phyloP scores from a whole-genome alignment of 345 rosid species.

The Rhodamnia rubescens region DNA sequence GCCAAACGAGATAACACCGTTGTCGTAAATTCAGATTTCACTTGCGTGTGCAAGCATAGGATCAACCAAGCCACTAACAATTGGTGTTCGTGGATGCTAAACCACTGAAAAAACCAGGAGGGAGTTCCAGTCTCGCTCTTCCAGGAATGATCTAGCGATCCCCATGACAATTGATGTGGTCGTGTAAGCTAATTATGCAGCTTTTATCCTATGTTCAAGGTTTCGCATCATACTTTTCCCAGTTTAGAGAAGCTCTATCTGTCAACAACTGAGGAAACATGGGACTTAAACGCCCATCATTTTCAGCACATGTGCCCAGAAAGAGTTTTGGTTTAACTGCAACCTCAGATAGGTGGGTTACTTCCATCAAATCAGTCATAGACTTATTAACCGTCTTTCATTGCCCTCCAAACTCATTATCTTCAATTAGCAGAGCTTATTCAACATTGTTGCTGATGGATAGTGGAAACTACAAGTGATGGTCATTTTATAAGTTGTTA shows the following conservation, averaged over 20 bases:
- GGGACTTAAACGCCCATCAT: background rate
- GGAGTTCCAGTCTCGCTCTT: background rate
- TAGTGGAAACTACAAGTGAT: background rate
- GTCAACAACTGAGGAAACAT: background rate
- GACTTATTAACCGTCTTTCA: background rate
- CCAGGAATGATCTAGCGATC: background rate
- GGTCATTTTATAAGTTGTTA: background rate
- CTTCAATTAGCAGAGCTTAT: background rate
- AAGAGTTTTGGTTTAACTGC: background rate
- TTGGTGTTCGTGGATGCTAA: background rate
- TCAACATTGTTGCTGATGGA: background rate
- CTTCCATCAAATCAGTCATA: background rate
- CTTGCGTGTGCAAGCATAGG: background rate
- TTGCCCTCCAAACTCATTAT: background rate
- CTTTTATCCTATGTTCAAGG: background rate
- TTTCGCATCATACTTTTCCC: background rate
- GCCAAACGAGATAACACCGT: background rate
- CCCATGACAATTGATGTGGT: background rate
- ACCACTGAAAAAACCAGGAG: background rate
- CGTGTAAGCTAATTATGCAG: background rate
- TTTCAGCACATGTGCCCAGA: background rate
- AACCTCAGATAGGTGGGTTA: background rate
- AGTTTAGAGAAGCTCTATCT: background rate
- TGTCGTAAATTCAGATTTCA: background rate
- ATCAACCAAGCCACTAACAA: background rate